A percentile compares a stretch with the other conserved stretches of the same genome.
These are phyloP conservation scores for Cucurbita maxima DNA, from an alignment of 306 rosid species.

Conservation along the genomic window DNA sequence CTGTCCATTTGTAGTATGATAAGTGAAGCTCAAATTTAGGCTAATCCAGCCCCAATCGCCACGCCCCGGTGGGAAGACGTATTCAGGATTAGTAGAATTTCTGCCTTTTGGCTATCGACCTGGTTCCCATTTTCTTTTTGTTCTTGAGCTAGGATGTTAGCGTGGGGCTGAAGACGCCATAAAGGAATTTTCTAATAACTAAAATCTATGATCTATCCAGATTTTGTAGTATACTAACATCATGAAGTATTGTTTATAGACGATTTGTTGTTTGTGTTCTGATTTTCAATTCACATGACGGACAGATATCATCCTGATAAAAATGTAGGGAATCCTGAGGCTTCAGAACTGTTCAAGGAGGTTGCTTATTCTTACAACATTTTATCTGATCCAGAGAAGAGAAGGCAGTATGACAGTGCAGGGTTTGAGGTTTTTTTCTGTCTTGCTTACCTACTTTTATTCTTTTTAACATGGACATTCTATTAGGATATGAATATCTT, in stretches of 20 bases:
- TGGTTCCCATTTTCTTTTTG: background rate
- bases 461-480: background rate
- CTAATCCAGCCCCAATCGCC: background rate
- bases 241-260: background rate
- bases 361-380: conserved; percentile 85
- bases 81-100: background rate
- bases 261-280: background rate
- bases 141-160: background rate
- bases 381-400: conserved; percentile 97
- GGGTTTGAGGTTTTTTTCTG: conserved; percentile 72
- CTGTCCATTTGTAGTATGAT: background rate
- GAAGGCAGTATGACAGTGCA: conserved; percentile 83
- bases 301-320: conserved; percentile 94
- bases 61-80: background rate
- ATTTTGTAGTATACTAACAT: background rate
- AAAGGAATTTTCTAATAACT: background rate
- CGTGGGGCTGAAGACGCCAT: background rate
- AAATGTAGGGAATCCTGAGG: conserved; percentile 84
- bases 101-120: background rate
- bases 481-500: background rate
- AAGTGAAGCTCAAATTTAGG: background rate
- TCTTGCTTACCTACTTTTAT: background rate
- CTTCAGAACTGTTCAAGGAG: conserved; percentile 87
- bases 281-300: background rate
- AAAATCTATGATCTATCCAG: background rate